Percentiles rank a stretch among this genome's conserved stretches.
phyloP scores from a whole-genome alignment of 2,329 filamentous ascomycete species.

The Lasiodiplodia sp. region DNA sequence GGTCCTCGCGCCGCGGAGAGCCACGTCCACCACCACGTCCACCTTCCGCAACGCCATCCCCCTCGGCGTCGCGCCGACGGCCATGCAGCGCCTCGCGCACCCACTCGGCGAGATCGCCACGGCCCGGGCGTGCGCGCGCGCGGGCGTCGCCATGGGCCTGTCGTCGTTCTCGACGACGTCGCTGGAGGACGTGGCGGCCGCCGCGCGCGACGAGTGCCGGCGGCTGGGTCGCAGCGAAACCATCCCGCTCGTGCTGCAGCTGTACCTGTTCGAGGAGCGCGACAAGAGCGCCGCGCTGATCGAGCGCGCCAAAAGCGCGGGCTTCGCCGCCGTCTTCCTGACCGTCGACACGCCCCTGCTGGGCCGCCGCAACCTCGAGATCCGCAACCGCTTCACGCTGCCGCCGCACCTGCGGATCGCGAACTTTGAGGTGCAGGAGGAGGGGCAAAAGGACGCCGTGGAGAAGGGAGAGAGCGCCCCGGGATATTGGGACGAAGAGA shows the following conservation, averaged over 20 bases:
- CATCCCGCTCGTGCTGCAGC: constrained; percentile 62
- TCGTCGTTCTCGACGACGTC: constrained; percentile 51
- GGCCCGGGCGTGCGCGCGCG: constrained; percentile 48
- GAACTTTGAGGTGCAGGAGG: constrained; percentile 37
- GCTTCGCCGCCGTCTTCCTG: constrained; percentile 62
- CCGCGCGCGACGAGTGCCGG: constrained; percentile 42
- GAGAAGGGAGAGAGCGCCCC: constrained; percentile 74
- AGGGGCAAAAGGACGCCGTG: constrained; percentile 64
- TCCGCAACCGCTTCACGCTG: constrained; percentile 50
- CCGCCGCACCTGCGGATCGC: constrained; percentile 7
- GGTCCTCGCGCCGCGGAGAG: not conserved
- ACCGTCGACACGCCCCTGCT: constrained; percentile 66
- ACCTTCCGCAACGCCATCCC: constrained; percentile 52
- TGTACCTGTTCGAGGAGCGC: constrained; percentile 67
- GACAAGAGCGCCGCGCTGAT: constrained; percentile 59
- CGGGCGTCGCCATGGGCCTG: constrained; percentile 47
- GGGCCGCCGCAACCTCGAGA: constrained; percentile 62
- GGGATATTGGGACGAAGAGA: constrained; percentile 63
- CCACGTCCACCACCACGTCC: not conserved
- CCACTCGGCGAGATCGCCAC: constrained; percentile 53
- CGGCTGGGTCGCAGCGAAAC: constrained; percentile 41
- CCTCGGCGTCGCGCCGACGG: constrained; percentile 51
- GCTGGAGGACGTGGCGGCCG: constrained; percentile 55
- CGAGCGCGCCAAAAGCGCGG: constrained; percentile 52
- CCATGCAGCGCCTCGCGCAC: constrained; percentile 54